Conservation (phyloP, 164 flowering plant species). For the Sedum album region DNA sequence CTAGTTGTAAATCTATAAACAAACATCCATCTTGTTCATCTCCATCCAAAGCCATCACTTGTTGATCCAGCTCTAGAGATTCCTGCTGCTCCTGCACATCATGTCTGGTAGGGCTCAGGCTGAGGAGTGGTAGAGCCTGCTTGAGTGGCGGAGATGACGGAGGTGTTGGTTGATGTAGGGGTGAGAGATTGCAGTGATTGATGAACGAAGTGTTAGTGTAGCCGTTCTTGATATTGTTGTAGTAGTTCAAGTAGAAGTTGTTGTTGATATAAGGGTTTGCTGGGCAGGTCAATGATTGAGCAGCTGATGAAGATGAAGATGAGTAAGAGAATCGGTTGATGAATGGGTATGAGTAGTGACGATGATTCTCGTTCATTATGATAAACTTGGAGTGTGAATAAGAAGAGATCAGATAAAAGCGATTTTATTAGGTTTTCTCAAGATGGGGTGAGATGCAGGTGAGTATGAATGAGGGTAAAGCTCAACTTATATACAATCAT, state of each 20-base stretch:
- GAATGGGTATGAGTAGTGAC: neutral
- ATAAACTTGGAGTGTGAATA: neutral
- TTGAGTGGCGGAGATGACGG: constrained; percentile 71
- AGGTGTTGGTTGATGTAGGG: constrained; percentile 13
- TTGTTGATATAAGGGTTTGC: constrained; percentile 18
- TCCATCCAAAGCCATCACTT: constrained; percentile 23
- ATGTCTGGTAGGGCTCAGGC: constrained; percentile 54
- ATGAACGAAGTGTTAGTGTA: constrained; percentile 10
- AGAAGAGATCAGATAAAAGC: neutral
- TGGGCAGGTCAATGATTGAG: constrained; percentile 24
- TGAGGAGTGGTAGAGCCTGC: constrained; percentile 78
- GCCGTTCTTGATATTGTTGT: constrained; percentile 14
- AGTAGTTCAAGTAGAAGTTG: constrained; percentile 14
- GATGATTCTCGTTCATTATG: constrained; percentile 6
- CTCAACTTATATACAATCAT: constrained; percentile 1
- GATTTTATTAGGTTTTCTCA: neutral
- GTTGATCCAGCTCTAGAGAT: neutral
- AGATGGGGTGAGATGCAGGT: neutral
- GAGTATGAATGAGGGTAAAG: neutral
- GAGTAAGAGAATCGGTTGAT: constrained; percentile 3
- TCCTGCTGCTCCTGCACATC: constrained; percentile 14
- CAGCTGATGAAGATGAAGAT: constrained; percentile 19
- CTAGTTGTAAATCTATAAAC: constrained; percentile 56
- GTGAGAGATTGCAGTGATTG: constrained; percentile 1
- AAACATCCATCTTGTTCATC: constrained; percentile 27